Evolutionary conservation across 306 rosid species (phyloP).

Genomic region (Cajanus cajan): DNA sequence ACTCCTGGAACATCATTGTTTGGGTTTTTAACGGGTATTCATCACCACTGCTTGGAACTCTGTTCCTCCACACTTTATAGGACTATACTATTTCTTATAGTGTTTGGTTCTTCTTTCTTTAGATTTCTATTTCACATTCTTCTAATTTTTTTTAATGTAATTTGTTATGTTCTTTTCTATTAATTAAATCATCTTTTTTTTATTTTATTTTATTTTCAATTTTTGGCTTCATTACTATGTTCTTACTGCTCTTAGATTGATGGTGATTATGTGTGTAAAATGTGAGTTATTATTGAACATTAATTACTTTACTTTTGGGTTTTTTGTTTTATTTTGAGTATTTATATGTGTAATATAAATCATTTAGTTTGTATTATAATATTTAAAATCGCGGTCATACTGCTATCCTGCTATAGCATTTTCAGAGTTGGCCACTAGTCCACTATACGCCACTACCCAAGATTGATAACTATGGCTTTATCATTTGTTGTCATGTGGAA

Average conservation of each 20-base stretch:
- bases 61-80: background rate
- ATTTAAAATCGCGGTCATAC: background rate
- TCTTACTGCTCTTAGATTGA: background rate
- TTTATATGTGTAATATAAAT: background rate
- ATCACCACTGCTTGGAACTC: background rate
- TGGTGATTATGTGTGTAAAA: background rate
- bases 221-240: background rate
- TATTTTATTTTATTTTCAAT: too few species aligned
- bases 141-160: background rate
- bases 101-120: background rate
- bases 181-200: background rate
- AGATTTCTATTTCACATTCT: background rate
- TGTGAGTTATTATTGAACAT: background rate
- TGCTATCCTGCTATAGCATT: background rate
- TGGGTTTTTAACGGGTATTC: background rate
- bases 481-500: conserved; percentile 20
- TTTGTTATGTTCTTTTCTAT: background rate
- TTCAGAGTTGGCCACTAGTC: background rate
- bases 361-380: background rate
- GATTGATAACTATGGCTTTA: background rate
- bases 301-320: background rate
- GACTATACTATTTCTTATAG: background rate
- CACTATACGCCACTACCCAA: background rate
- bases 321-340: background rate
- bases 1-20: background rate